phyloP scores from a whole-genome alignment of 345 rosid species.

The Aethionema arabicum region DNA sequence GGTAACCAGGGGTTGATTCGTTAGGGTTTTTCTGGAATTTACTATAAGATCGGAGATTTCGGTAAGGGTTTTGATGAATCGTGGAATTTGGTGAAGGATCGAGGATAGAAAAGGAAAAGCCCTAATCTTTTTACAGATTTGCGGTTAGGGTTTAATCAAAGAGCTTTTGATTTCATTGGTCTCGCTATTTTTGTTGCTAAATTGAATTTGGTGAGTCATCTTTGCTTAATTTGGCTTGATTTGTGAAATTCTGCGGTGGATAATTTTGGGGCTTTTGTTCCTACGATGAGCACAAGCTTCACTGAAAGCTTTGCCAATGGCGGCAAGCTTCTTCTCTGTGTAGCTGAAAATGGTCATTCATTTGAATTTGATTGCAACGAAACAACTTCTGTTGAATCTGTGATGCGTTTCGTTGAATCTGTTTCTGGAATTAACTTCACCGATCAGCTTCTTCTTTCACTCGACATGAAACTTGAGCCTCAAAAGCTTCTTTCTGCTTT shows the following conservation, averaged over 20 bases:
- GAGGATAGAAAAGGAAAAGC: conserved; percentile 25
- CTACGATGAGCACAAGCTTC: conserved; percentile 71
- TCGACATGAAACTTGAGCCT: conserved; percentile 81
- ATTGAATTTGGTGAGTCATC: conserved; percentile 22
- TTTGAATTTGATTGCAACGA: conserved; percentile 67
- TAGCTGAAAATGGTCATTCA: conserved; percentile 89
- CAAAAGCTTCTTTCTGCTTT: conserved; percentile 70
- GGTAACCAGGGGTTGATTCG: conserved; percentile 19
- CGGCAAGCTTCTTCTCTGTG: conserved; percentile 75
- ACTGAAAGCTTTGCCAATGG: conserved; percentile 47
- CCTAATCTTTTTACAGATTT: conserved; percentile 9
- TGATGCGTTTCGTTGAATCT: conserved; percentile 66
- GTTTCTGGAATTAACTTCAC: conserved; percentile 52
- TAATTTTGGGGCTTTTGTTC: conserved; percentile 31
- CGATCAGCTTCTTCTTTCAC: conserved; percentile 86
- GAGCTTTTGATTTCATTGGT: conserved; percentile 12
- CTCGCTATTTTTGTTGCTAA: conserved; percentile 9
- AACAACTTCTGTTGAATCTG: conserved; percentile 63
- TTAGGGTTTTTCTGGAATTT: background rate
- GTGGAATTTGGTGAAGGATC: conserved; percentile 32
- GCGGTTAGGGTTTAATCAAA: background rate
- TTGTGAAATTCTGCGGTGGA: conserved; percentile 33
- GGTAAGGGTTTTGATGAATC: conserved; percentile 29
- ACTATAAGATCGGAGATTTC: conserved; percentile 15
- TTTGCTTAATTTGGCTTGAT: conserved; percentile 16